These are phyloP conservation scores for Chlorella sp. DNA, from an alignment of 139 green algal genomes.

Conservation along the genomic window DNA sequence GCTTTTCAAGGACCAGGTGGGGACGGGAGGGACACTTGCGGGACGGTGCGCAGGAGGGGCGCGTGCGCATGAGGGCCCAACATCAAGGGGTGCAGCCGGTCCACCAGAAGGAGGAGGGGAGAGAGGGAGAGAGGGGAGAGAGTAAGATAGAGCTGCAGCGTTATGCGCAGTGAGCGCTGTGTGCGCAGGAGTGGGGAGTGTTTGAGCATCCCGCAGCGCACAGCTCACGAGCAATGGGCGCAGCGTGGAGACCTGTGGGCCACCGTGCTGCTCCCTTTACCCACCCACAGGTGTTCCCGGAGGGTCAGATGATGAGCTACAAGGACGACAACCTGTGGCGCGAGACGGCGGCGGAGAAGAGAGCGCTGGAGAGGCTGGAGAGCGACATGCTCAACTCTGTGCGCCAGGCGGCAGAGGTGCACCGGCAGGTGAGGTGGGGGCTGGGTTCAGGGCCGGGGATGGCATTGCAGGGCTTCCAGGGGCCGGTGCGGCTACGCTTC, in stretches of 20 bases:
- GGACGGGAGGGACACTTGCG: constrained; percentile 80
- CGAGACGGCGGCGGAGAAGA: constrained; percentile 88
- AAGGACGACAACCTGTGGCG: constrained; percentile 82
- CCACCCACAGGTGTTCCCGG: too few relatives aligned
- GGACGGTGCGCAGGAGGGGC: too few relatives aligned
- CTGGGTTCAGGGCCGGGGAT: too few relatives aligned
- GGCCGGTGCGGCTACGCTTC: background rate
- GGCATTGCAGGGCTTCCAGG: too few relatives aligned
- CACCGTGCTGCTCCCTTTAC: too few relatives aligned
- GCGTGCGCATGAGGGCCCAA: constrained; percentile 81
- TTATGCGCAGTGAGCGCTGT: background rate
- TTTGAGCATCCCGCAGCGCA: background rate
- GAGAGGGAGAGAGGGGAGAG: background rate
- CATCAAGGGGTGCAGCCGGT: constrained; percentile 45
- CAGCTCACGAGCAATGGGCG: background rate
- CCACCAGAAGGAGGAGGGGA: background rate
- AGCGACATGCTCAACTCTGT: constrained; percentile 89
- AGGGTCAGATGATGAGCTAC: constrained; percentile 70
- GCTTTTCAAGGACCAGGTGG: constrained; percentile 74
- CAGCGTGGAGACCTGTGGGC: background rate
- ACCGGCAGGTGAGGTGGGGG: constrained; percentile 70
- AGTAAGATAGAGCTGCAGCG: background rate
- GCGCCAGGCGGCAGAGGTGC: constrained; percentile 90
- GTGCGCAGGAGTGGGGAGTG: background rate
- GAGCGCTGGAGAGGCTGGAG: constrained; percentile 72